Percentiles rank a stretch among this genome's conserved stretches.
Conservation (phyloP, 1,284 basidiomycete species). For the Austroboletus rostrupii region DNA sequence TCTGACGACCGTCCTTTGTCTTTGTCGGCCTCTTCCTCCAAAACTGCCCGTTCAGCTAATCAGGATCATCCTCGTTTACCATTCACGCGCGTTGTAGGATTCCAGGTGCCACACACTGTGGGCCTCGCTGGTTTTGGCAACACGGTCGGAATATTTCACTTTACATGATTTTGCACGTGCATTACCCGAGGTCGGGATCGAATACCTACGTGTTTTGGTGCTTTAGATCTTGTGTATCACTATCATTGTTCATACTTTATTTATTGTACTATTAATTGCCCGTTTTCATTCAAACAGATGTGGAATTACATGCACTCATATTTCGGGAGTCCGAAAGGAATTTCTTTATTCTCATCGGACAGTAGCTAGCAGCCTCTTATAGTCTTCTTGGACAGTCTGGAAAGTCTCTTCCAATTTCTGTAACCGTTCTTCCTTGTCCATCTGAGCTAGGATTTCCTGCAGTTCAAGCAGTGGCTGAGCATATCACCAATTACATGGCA, state of each 20-base stretch:
- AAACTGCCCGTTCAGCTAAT: slow-evolving; percentile 12
- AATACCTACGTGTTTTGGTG: neutral
- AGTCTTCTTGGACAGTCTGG: slow-evolving; percentile 83
- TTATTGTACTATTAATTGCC: slow-evolving; percentile 25
- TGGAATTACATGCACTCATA: neutral
- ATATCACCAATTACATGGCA: neutral
- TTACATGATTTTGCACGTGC: slow-evolving; percentile 27
- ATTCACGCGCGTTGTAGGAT: slow-evolving; percentile 70
- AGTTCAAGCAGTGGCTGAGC: slow-evolving; percentile 1
- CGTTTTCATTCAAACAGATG: neutral
- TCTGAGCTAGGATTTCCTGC: slow-evolving; percentile 82
- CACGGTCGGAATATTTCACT: slow-evolving; percentile 64
- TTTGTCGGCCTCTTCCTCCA: slow-evolving; percentile 9
- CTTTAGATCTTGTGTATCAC: slow-evolving; percentile 18
- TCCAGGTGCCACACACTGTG: slow-evolving; percentile 45
- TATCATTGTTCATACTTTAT: slow-evolving; percentile 15
- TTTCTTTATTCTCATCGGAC: slow-evolving; percentile 24
- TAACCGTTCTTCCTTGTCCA: slow-evolving; percentile 81
- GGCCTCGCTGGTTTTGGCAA: slow-evolving; percentile 77
- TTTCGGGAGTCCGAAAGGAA: neutral
- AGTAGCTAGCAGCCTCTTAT: slow-evolving; percentile 73
- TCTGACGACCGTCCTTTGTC: slow-evolving; percentile 21
- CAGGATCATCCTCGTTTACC: slow-evolving; percentile 54
- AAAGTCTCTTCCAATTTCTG: slow-evolving; percentile 94
- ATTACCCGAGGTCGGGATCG: neutral